Evolutionary conservation across 345 rosid genomes (phyloP), one percentile per base, ranked within the genome.

Genomic region (Hypericum androsaemum): DNA sequence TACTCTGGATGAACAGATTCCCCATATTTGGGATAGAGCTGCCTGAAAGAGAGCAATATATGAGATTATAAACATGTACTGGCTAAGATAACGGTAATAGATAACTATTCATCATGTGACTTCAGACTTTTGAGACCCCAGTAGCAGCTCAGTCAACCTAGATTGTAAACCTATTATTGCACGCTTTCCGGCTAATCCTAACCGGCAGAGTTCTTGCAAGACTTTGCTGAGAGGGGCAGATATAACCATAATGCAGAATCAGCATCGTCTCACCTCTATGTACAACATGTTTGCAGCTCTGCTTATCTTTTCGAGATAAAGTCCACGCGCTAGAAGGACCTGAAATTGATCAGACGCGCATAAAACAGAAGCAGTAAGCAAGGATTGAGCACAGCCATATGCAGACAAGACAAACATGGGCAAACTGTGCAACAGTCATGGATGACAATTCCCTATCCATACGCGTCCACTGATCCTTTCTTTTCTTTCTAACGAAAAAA

Each of bases 271-370:
- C 43, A 89, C 97, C 95, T 82, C 82, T 0, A 74, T 65, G 68
- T 78, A 89, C 72, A 58, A 68, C 59, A 89, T 48, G 66, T 84
- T 89, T 54, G 77, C 74, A 57, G 68, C 95, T 76, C 77, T 86
- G 74, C 82, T 70, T 56, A 78, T 84, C 69, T 84, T 84, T 77
- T 86, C 95, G n/a, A 84, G 95, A 71, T 86, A 95, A 60, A 86
- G 82, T 13, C 86, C 88, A 1, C 83, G 88, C 0, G 97, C 97
- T 71, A 89, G 63, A 35, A 86, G 61, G 50, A 86, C 71, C 97
- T 89, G 66, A 54, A 60, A 52, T 38, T 8, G 40, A 53, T 36
- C 59, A 51, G 40, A 36, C 7, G 61, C 6, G 22, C 17, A 54
- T 28, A 52, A 66, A 56, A 7, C n/a, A 51, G 11, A 35, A 36